phyloP scores from a whole-genome alignment of 1,284 basidiomycete species.

The Ceratobasidium sp. region DNA sequence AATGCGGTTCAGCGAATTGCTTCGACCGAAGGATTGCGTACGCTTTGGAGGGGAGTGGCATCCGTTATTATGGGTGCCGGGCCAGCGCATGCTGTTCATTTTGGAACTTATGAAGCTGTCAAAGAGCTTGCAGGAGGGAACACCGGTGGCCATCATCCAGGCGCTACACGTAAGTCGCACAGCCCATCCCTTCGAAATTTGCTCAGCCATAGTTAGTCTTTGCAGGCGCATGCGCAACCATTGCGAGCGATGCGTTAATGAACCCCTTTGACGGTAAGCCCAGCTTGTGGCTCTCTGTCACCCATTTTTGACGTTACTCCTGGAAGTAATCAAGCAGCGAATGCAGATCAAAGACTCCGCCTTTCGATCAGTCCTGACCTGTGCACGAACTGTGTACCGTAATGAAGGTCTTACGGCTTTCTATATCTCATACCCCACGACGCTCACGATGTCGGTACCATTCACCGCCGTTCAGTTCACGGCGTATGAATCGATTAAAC shows the following conservation, averaged over 20 bases:
- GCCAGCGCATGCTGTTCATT: slow-evolving; percentile 98
- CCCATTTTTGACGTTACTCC: slow-evolving; percentile 41
- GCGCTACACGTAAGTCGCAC: slow-evolving; percentile 72
- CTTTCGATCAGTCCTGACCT: slow-evolving; percentile 83
- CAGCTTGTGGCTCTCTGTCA: background rate
- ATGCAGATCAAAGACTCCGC: slow-evolving; percentile 97
- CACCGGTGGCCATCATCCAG: slow-evolving; percentile 78
- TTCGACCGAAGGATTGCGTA: slow-evolving; percentile 88
- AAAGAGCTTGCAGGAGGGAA: slow-evolving; percentile 95
- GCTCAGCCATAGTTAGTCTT: slow-evolving; percentile 61
- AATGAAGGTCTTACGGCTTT: slow-evolving; percentile 91
- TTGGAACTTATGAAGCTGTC: slow-evolving; percentile 93
- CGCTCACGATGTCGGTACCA: slow-evolving; percentile 94
- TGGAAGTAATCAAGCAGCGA: slow-evolving; percentile 94
- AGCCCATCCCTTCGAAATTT: background rate
- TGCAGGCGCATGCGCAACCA: slow-evolving; percentile 94
- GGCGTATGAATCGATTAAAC: slow-evolving; percentile 94
- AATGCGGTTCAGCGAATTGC: slow-evolving; percentile 91
- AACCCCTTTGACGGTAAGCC: slow-evolving; percentile 96
- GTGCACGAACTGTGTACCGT: slow-evolving; percentile 83
- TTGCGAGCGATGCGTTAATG: slow-evolving; percentile 97
- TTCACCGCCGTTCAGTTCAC: slow-evolving; percentile 99
- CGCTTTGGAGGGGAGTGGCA: slow-evolving; percentile 95
- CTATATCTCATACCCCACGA: slow-evolving; percentile 99
- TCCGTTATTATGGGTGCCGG: slow-evolving; percentile 98